Evolutionary conservation across 768 basidiomycete species (phyloP), one percentile per base, ranked within the genome.

Genomic region (Boletus coccyginus): DNA sequence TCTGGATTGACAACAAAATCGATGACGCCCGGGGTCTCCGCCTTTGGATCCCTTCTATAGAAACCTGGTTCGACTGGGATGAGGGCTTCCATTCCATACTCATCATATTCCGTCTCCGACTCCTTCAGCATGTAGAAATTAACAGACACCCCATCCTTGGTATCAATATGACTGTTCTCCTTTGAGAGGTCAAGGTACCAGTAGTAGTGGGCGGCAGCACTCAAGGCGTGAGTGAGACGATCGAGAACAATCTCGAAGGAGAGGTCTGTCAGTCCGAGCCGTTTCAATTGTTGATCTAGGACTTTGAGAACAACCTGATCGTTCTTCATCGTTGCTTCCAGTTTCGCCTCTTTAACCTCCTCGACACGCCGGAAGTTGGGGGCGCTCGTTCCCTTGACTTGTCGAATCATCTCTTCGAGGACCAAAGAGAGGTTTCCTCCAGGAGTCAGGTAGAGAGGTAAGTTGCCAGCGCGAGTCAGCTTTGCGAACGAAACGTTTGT

Each of bases 1-100:
- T 55, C 8, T 24, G 68, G 65, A n/a, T 74, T 62, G 10, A 67
- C 53, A 16, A 50, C 49, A 41, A 67, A 58, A 39, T 67, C 57
- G n/a, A 67, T 59, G 35, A 62, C 35, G 29, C 58, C n/a, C 7
- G 29, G 42, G 14, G 12, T 11, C 1, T 29, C 33, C 29, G 3
- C 17, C 4, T 21, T 41, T 17, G 24, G 38, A 33, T 59, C 49
- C 33, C 35, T 58, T 32, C 13, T 39, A 53, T 47, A 50, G 14
- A 58, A 40, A 13, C 55, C 52, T 11, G 52, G 56, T 32, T 46
- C 47, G 11, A 16, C 40, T 1, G 58, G 49, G 19, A 14, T 1
- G 17, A 44, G 38, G 42, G 57, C 17, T 11, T 36, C 35, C 1
- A 35, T 2, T 4, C 52, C 55, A 4, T 42, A 49, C 3, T 53